Conservation (phyloP, 2,329 filamentous ascomycete species). For the Nectriaceae sp. region DNA sequence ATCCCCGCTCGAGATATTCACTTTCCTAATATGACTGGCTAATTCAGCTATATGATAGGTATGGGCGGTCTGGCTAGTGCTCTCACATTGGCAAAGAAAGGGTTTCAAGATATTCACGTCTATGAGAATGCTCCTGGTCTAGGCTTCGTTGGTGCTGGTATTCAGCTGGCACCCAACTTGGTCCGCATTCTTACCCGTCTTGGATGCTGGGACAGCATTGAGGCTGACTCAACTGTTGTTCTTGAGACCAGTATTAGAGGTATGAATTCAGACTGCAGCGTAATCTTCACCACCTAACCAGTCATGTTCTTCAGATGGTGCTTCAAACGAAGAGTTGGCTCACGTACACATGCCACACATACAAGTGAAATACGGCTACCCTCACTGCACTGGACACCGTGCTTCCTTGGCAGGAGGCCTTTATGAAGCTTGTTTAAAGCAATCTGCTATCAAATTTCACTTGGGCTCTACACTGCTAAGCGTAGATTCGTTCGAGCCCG, state of each 20-base stretch:
- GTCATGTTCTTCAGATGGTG: constrained; percentile 53
- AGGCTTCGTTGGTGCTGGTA: constrained; percentile 81
- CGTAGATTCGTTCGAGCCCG: constrained; percentile 60
- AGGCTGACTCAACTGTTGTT: constrained; percentile 69
- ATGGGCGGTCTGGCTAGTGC: constrained; percentile 78
- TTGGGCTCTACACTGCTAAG: constrained; percentile 60
- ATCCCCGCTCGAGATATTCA: background rate
- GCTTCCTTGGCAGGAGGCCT: constrained; percentile 69
- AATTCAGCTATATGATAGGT: constrained; percentile 45
- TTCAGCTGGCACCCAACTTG: constrained; percentile 82
- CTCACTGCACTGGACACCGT: constrained; percentile 80
- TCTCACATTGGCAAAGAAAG: constrained; percentile 73
- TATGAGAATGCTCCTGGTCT: constrained; percentile 73
- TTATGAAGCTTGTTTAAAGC: constrained; percentile 68
- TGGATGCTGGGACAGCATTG: constrained; percentile 73
- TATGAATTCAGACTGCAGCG: constrained; percentile 31
- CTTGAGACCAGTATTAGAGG: constrained; percentile 72
- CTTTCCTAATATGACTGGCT: background rate
- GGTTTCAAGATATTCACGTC: constrained; percentile 72
- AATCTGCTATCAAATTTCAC: constrained; percentile 67
- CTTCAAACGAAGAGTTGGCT: constrained; percentile 67
- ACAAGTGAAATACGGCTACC: constrained; percentile 67
- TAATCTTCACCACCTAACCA: background rate
- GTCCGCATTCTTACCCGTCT: constrained; percentile 73
- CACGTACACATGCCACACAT: constrained; percentile 72